Conservation (phyloP, 805 yeast species). For the Spathaspora sp. region DNA sequence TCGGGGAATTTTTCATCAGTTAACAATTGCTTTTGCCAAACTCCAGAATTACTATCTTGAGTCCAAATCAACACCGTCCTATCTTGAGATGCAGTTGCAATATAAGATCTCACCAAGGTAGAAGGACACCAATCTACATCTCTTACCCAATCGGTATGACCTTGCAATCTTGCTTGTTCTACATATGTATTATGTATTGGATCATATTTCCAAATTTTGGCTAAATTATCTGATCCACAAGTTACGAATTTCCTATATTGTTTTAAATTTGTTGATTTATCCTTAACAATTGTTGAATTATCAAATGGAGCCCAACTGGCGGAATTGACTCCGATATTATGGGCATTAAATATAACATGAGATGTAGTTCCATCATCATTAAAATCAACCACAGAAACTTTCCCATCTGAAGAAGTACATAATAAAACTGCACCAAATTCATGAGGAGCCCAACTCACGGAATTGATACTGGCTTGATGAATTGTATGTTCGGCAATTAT, state of each 20-base stretch:
- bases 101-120: constrained; percentile 76
- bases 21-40: constrained; percentile 80
- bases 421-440: constrained; percentile 91
- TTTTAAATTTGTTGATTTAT: constrained; percentile 18
- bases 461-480: constrained; percentile 92
- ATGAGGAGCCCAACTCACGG: constrained; percentile 96
- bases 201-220: constrained; percentile 83
- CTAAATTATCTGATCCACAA: constrained; percentile 93
- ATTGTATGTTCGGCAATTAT: constrained; percentile 81
- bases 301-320: constrained; percentile 90
- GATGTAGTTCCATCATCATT: constrained; percentile 81
- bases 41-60: constrained; percentile 54
- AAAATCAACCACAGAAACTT: constrained; percentile 85
- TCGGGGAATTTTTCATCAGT: constrained; percentile 86
- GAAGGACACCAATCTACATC: constrained; percentile 99
- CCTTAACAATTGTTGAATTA: constrained; percentile 16
- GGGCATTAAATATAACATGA: constrained; percentile 68
- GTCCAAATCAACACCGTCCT: constrained; percentile 95
- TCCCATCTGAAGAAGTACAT: constrained; percentile 92
- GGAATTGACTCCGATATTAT: constrained; percentile 89
- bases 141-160: constrained; percentile 98
- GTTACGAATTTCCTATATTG: constrained; percentile 76
- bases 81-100: constrained; percentile 97
- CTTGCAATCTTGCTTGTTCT: constrained; percentile 74
- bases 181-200: constrained; percentile 52